Percentiles rank a stretch among this genome's conserved stretches.
phyloP scores from a whole-genome alignment of 2,329 filamentous ascomycete genomes.

The Cadophora sp. region DNA sequence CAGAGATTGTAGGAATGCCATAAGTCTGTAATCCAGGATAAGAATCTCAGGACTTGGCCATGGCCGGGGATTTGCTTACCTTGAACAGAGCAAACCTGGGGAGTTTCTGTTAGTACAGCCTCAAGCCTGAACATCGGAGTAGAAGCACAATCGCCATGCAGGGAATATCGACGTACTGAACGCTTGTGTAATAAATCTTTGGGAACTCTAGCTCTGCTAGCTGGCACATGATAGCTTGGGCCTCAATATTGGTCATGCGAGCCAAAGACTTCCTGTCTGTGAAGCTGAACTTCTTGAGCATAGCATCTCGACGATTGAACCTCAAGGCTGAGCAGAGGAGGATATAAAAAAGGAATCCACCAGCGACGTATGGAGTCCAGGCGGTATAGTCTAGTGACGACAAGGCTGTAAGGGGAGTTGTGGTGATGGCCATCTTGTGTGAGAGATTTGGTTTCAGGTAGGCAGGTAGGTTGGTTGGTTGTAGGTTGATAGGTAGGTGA shows the following conservation, averaged over 20 bases:
- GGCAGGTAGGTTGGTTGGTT: too few relatives aligned
- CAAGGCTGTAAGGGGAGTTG: not conserved
- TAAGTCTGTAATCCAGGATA: slow-evolving; percentile 52
- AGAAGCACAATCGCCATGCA: too few relatives aligned
- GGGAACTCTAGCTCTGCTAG: slow-evolving; percentile 62
- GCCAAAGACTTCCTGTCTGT: slow-evolving; percentile 52
- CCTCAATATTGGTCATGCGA: slow-evolving; percentile 61
- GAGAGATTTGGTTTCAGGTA: not conserved
- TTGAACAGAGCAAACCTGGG: slow-evolving; percentile 53
- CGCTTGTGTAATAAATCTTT: slow-evolving; percentile 54
- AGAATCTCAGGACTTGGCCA: slow-evolving; percentile 1
- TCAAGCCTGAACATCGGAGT: not conserved
- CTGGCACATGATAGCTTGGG: slow-evolving; percentile 55
- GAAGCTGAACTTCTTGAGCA: slow-evolving; percentile 53
- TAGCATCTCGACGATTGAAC: slow-evolving; percentile 47
- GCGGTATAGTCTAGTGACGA: not conserved
- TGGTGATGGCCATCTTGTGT: slow-evolving; percentile 5
- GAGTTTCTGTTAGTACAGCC: not conserved
- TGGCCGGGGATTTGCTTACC: slow-evolving; percentile 44
- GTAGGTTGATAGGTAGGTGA: too few relatives aligned
- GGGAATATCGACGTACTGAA: slow-evolving; percentile 54
- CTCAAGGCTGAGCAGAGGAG: slow-evolving; percentile 45
- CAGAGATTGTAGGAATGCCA: slow-evolving; percentile 61
- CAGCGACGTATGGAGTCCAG: slow-evolving; percentile 22
- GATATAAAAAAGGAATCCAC: slow-evolving; percentile 26